Conservation (phyloP, 2,329 filamentous ascomycete genomes). For the Dendrostoma leiphaemia region DNA sequence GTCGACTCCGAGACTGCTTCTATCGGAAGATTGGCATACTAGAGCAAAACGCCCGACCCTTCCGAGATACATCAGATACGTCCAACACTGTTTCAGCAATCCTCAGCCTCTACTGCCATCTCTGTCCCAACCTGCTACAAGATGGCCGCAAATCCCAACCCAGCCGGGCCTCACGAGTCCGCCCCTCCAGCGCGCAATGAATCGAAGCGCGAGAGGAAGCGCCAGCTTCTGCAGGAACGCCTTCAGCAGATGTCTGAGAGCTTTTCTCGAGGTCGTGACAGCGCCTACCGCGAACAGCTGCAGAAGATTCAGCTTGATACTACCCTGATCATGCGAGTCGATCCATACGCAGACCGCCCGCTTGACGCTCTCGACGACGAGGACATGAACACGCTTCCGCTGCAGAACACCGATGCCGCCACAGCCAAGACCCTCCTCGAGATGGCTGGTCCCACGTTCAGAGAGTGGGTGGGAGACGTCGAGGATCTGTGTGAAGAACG, state of each 20-base stretch:
- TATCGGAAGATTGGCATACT: too few species aligned
- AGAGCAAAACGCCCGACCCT: background rate
- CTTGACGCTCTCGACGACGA: slow-evolving; percentile 39
- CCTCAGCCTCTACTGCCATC: too few species aligned
- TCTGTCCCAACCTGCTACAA: background rate
- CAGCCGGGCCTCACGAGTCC: slow-evolving; percentile 5
- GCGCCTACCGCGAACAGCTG: slow-evolving; percentile 83
- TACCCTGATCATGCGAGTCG: slow-evolving; percentile 78
- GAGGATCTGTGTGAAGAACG: slow-evolving; percentile 86
- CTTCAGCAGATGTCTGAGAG: slow-evolving; percentile 72
- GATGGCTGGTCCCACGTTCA: slow-evolving; percentile 81
- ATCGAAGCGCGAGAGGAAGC: slow-evolving; percentile 89
- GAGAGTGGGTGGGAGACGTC: slow-evolving; percentile 80
- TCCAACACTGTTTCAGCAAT: background rate
- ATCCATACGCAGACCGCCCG: slow-evolving; percentile 65
- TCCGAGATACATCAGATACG: background rate
- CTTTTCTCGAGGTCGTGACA: slow-evolving; percentile 78
- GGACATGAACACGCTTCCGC: slow-evolving; percentile 19
- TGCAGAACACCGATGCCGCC: slow-evolving; percentile 37
- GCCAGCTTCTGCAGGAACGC: slow-evolving; percentile 77
- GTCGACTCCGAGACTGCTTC: too few species aligned
- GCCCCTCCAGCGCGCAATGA: slow-evolving; percentile 23
- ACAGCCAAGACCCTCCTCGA: slow-evolving; percentile 57
- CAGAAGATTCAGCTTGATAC: slow-evolving; percentile 91
- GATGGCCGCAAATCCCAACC: slow-evolving; percentile 18